phyloP scores from a whole-genome alignment of 805 yeast genomes.

The Ogataea paradorogensis region DNA sequence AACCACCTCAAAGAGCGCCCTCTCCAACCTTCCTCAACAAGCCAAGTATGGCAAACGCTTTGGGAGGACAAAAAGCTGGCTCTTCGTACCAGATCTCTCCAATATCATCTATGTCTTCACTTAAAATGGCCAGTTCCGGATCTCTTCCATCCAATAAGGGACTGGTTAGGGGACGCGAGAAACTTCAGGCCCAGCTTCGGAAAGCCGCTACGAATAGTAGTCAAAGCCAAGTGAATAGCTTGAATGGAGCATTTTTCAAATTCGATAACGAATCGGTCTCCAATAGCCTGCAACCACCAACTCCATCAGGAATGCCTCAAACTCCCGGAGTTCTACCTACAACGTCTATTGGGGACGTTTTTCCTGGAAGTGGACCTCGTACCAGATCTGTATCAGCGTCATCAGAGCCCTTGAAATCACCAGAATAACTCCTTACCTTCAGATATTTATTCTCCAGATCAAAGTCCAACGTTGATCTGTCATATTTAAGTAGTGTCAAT shows the following conservation, averaged over 20 bases:
- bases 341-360: conserved; percentile 22
- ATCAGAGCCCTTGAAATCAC: conserved; percentile 3
- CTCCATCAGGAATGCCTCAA: conserved; percentile 16
- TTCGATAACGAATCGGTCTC: conserved; percentile 5
- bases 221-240: conserved; percentile 11
- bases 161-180: conserved; percentile 21
- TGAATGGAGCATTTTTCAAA: conserved; percentile 16
- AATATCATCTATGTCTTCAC: conserved; percentile 4
- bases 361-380: conserved; percentile 11
- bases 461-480: conserved; percentile 4
- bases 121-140: neutral
- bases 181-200: conserved; percentile 23
- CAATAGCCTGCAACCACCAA: conserved; percentile 1
- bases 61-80: conserved; percentile 2
- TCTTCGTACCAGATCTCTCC: conserved; percentile 1
- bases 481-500: conserved; percentile 10
- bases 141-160: conserved; percentile 7
- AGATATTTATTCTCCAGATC: conserved; percentile 4
- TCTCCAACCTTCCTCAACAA: conserved; percentile 13
- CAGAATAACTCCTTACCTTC: neutral
- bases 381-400: neutral
- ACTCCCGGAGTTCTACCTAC: conserved; percentile 27
- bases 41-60: conserved; percentile 2
- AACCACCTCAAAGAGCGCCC: conserved; percentile 13
- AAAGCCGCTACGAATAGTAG: conserved; percentile 17